Evolutionary conservation across 192 early-diverging fungal genomes (phyloP).

Genomic region (Chytriomyces confervae): DNA sequence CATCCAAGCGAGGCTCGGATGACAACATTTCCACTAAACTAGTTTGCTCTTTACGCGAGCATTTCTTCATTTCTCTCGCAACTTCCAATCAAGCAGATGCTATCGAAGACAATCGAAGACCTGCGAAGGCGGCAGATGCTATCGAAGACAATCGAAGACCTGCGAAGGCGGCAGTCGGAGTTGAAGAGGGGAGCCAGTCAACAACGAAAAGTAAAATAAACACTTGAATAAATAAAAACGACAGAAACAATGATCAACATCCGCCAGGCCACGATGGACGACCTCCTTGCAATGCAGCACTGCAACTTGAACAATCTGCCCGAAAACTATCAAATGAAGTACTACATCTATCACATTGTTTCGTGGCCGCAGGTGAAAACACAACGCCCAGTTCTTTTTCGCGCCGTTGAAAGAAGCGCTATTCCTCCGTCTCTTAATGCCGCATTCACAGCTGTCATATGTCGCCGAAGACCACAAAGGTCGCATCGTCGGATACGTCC

Average conservation of each 20-base stretch:
- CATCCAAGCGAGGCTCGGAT: no score
- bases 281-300: constrained; percentile 92
- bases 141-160: no score
- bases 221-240: no score
- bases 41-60: no score
- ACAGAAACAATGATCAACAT: constrained; percentile 64
- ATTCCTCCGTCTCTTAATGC: constrained; percentile 46
- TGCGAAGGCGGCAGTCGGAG: no score
- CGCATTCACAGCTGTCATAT: constrained; percentile 71
- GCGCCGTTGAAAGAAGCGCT: constrained; percentile 10
- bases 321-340: constrained; percentile 99
- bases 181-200: no score
- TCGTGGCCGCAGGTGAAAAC: constrained; percentile 75
- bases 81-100: no score
- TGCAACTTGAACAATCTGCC: constrained; percentile 97
- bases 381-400: constrained; percentile 71
- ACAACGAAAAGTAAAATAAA: no score
- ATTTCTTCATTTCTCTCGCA: no score
- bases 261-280: constrained; percentile 79
- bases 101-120: no score
- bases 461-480: constrained; percentile 94
- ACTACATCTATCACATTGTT: constrained; percentile 73
- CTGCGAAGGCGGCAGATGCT: no score
- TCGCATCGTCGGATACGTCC: constrained; percentile 94
- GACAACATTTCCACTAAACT: no score